Conservation (phyloP, 371 early-diverging fungal species). For the Mortierella sp. region DNA sequence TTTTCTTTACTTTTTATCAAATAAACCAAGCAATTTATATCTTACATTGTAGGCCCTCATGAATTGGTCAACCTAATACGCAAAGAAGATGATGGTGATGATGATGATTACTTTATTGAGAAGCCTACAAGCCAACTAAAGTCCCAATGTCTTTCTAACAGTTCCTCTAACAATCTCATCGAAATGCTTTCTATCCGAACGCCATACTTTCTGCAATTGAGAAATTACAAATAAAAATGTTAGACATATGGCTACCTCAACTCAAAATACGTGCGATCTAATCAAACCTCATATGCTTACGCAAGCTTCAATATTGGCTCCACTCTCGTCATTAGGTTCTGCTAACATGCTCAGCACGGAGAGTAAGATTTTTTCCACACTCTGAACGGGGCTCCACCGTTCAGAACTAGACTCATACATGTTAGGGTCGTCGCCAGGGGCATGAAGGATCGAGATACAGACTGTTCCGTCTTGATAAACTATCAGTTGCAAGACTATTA, state of each 20-base stretch:
- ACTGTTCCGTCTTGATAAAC: conserved; percentile 98
- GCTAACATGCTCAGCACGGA: conserved; percentile 91
- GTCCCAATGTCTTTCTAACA: conserved; percentile 78
- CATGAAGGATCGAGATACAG: conserved; percentile 99
- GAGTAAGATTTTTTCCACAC: conserved; percentile 97
- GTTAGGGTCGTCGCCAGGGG: conserved; percentile 98
- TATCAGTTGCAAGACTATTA: conserved; percentile 8
- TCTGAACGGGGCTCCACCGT: conserved; percentile 98
- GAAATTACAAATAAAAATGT: not conserved
- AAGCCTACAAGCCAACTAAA: no score
- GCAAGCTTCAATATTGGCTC: conserved; percentile 98
- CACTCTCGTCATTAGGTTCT: conserved; percentile 99
- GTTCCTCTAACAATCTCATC: conserved; percentile 84
- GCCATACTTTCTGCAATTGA: conserved; percentile 84
- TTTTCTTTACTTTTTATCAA: conserved; percentile 10
- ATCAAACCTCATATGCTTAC: no score
- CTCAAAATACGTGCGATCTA: no score
- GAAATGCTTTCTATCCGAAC: conserved; percentile 86
- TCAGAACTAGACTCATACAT: conserved; percentile 94
- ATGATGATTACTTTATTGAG: no score
- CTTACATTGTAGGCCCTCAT: not conserved
- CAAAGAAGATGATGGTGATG: no score
- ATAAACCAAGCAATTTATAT: not conserved
- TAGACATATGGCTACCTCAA: no score
- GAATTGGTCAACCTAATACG: no score